Base-by-base conservation (phyloP, 805 yeast species). In the Candida orba region DNA sequence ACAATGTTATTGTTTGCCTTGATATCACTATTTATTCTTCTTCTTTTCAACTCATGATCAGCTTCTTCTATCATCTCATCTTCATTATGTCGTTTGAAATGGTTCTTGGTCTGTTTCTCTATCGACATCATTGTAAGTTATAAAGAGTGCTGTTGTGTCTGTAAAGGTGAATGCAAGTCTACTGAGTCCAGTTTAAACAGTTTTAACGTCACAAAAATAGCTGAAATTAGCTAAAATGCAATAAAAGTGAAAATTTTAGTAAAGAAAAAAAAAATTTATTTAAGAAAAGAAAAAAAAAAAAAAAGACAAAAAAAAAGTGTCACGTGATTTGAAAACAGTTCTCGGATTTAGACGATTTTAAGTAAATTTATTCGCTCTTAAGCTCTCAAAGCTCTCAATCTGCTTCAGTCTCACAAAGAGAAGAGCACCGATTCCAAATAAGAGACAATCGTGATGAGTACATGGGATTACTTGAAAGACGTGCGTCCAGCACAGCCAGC, bases 31-130 rank as follows among this genome's bases (percentile, higher is more conserved):
- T 18, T 34, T 4, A 18, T 34, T 13, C 33, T 42, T 15, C 40
- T 36, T 25, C 18, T 42, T 34, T 45, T 43, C 17, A n/a, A 24
- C 33, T 15, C 36, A 9, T 43, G 40, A 23, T 25, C 43, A 27
- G 29, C 29, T 20, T 32, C 45, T 17, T 45, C 54, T 12, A 42
- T 48, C 18, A 42, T 48, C 20, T 52, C 56, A 14, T 53, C 56
- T 6, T 56, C 57, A 34, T 54, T 41, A 20, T 48, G 47, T 50
- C 60, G 48, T 35, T 56, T 56, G 47, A 56, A 56, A 40, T 56
- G 58, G 46, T 50, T 51, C 15, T 52, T 48, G 34, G 41, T 15
- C n/a, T 48, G 54, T 32, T 52, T 53, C 23, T 54, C 60, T 40
- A 56, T 52, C 20, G 60, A 56, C 59, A 56, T 56, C 60, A 56